Evolutionary conservation across 345 rosid genomes (phyloP), one percentile per base, ranked within the genome.

Genomic region (Cochlearia excelsa): DNA sequence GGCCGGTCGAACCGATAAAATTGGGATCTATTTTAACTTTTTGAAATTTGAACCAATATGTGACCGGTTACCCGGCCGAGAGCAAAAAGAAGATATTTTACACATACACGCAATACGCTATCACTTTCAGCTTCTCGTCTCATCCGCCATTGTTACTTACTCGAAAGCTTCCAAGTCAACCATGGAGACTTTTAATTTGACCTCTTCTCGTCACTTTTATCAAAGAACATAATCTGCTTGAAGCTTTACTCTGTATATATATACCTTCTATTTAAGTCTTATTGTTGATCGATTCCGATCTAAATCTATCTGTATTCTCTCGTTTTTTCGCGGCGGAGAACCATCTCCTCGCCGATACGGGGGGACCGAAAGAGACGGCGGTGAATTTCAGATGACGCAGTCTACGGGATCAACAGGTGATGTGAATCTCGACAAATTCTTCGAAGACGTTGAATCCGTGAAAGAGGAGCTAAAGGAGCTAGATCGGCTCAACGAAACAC

Each of bases 381-480:
- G 30, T 61, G 59, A 57, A 9, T 47, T 63, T 48, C 74, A 70
- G 65, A 70, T 70, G 74, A 1, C 74, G 54, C 45, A 70, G 2
- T 59, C 74, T 0, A 9, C 63, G 9, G 74, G 72, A 46, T 68
- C 72, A 52, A 68, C 72, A 5, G 87, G 76, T 16, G 92, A 93
- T 2, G 85, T 81, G 60, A 82, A 85, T 56, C 84, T 94, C 37
- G 84, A 94, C 69, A 85, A 78, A 63, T 94, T 94, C 81, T 90
- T 90, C 54, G 82, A 66, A 7, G 96, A 94, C 26, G 96, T 84
- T 2, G 99, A 89, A 54, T 80, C 97, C 16, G 63, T 85, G 59
- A 87, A 89, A 42, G 92, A 82, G 8, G 96, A 87, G 70, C 71
- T 94, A 26, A 79, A 77, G 41, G 95, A 84, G 61, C 85, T 94